These are phyloP conservation scores for Tilletia indica DNA, from an alignment of 1,284 basidiomycete species.

Conservation along the genomic window DNA sequence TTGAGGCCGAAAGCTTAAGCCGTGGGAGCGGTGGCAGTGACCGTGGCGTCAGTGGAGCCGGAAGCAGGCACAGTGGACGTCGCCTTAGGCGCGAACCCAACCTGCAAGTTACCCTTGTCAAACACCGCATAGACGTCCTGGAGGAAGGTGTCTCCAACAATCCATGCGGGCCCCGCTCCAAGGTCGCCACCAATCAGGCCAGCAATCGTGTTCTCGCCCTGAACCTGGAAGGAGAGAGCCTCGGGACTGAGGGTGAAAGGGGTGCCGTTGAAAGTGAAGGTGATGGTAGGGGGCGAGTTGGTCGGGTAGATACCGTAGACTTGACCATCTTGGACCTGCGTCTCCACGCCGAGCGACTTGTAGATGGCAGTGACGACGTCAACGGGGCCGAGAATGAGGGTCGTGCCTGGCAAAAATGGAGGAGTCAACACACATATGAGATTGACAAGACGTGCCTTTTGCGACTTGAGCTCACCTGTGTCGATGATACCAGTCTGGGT, in stretches of 20 bases:
- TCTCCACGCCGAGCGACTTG: slow-evolving; percentile 19
- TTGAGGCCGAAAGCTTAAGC: too few species aligned
- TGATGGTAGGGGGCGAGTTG: slow-evolving; percentile 7
- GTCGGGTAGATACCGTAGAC: slow-evolving; percentile 17
- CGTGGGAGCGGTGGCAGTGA: neutral
- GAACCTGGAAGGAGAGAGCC: slow-evolving; percentile 13
- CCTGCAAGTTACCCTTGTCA: slow-evolving; percentile 13
- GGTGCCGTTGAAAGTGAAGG: slow-evolving; percentile 20
- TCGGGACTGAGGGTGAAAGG: slow-evolving; percentile 19
- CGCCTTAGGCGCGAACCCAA: slow-evolving; percentile 20
- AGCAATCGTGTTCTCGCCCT: slow-evolving; percentile 12
- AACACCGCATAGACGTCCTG: slow-evolving; percentile 22
- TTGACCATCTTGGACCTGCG: slow-evolving; percentile 12
- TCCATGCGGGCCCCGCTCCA: slow-evolving; percentile 1
- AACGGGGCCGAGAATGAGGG: slow-evolving; percentile 17
- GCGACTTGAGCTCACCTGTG: neutral
- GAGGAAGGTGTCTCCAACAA: slow-evolving; percentile 14
- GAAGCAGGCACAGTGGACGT: neutral
- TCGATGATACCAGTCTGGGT: slow-evolving; percentile 22
- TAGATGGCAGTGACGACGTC: slow-evolving; percentile 15
- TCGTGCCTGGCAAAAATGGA: slow-evolving; percentile 10
- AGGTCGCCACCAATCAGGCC: slow-evolving; percentile 16
- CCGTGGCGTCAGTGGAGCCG: neutral
- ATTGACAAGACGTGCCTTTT: too few species aligned
- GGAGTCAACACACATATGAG: too few species aligned